Base-by-base conservation (phyloP, 176 grass and related monocot genomes). In the Eleusine coracana region DNA sequence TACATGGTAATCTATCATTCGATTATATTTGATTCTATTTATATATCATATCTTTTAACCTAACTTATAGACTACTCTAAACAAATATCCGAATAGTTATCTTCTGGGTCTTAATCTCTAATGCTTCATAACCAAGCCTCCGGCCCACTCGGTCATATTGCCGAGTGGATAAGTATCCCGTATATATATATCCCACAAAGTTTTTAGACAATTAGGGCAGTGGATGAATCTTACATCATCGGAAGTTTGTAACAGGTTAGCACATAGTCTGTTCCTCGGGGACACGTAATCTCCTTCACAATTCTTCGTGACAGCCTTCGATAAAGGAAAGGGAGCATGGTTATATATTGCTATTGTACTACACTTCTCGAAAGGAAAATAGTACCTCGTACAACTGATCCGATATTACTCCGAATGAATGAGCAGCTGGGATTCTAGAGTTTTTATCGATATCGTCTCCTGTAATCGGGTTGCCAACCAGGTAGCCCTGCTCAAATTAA, bases 331-430 rank as follows among this genome's bases (percentile, higher is more conserved):
- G 15, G 27, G 3, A 16, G 3, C 1, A 21, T 13, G 11, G n/a
- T 0, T 12, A 42, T 70, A 44, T 4, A 1, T 9, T 23, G 21
- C 11, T 48, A 23, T 10, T 44, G 20, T 11, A 39, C 67, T 44
- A 25, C 9, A 23, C 4, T 1, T 46, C 21, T 71, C 41, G 21
- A 48, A 28, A 21, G 5, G 5, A 49, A 7, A 49, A 51, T 5
- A 70, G 39, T 23, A 73, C 70, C 70, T 73, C 70, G 9, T 51
- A 73, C 21, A 72, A 14, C 45, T 72, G 70, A 46, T 72, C 42
- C 25, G 70, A 72, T 72, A 72, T 49, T 72, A 49, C 46, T 51
- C 70, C 70, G 46, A 73, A 73, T 51, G 70, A 73, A 34, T 73
- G 23, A 10, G 4, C 27, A 2, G 7, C 28, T 17, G 70, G 45